These are phyloP conservation scores for Ceratocystis huliohia DNA, from an alignment of 2,329 filamentous ascomycete genomes.

Conservation along the genomic window DNA sequence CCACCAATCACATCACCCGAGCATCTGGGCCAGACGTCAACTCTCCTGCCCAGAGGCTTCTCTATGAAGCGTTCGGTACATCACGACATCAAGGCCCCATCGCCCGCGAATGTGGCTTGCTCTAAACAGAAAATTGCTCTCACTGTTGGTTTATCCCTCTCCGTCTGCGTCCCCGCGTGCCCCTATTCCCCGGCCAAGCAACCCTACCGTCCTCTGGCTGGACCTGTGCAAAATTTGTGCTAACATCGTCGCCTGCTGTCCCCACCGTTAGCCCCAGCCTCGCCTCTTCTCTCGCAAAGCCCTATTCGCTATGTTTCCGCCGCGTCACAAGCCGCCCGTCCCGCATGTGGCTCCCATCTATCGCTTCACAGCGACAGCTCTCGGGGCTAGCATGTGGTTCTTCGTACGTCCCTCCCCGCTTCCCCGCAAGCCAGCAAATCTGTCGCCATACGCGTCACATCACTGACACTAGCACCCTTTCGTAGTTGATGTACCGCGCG, in stretches of 20 bases:
- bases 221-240: no score
- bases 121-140: no score
- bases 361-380: slow-evolving; percentile 69
- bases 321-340: slow-evolving; percentile 29
- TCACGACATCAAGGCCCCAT: no score
- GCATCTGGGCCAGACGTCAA: no score
- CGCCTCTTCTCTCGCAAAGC: neutral
- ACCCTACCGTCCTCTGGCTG: no score
- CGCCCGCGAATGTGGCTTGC: no score
- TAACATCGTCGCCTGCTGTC: neutral
- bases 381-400: slow-evolving; percentile 98
- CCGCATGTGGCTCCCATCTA: slow-evolving; percentile 52
- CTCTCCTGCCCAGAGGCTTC: no score
- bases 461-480: neutral
- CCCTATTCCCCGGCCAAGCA: no score
- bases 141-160: no score
- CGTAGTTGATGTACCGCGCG: slow-evolving; percentile 86
- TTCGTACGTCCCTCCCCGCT: slow-evolving; percentile 52
- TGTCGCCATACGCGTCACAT: neutral
- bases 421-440: neutral
- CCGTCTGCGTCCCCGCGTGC: no score
- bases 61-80: no score
- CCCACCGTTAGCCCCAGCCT: neutral
- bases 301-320: slow-evolving; percentile 10
- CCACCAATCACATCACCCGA: neutral